These are phyloP conservation scores for Podaxis carcinomalis DNA, from an alignment of 768 basidiomycete species.

Conservation along the genomic window DNA sequence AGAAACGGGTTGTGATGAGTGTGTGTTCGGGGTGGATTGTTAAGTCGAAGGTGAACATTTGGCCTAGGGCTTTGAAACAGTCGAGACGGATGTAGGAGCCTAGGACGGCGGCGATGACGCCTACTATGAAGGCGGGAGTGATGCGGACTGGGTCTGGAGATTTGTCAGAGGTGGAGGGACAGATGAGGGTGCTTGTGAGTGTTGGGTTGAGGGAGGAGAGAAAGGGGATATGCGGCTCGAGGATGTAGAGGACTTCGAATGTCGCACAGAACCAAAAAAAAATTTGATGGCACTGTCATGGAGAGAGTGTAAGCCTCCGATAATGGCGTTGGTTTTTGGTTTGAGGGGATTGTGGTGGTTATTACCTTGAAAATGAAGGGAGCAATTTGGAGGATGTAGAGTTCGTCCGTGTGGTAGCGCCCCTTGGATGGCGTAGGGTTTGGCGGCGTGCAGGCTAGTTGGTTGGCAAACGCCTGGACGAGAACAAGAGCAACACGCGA, in stretches of 20 bases:
- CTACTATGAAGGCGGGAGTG: constrained; percentile 42
- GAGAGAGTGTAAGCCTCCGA: neutral
- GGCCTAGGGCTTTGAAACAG: constrained; percentile 50
- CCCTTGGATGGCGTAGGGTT: constrained; percentile 47
- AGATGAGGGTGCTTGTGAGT: constrained; percentile 28
- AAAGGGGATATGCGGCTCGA: constrained; percentile 25
- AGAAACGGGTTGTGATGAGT: constrained; percentile 47
- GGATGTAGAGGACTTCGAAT: constrained; percentile 45
- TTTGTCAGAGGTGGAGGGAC: constrained; percentile 20
- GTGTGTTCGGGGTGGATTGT: constrained; percentile 49
- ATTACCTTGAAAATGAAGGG: constrained; percentile 51
- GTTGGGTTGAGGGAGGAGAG: constrained; percentile 26
- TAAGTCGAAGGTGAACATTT: constrained; percentile 56
- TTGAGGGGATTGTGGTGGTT: neutral
- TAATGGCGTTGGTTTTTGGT: neutral
- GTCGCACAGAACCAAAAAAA: constrained; percentile 46
- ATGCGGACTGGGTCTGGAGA: constrained; percentile 25
- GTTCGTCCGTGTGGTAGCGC: constrained; percentile 50
- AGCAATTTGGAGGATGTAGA: constrained; percentile 50
- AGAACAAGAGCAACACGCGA: constrained; percentile 42
- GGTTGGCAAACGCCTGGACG: constrained; percentile 46
- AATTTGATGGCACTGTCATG: constrained; percentile 40
- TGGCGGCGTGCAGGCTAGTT: constrained; percentile 51
- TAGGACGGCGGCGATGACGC: constrained; percentile 36
- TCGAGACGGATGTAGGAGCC: constrained; percentile 47